Evolutionary conservation across 78 protist species (phyloP), one percentile per base, ranked within the genome.

Genomic region (Andalucia godoyi): DNA sequence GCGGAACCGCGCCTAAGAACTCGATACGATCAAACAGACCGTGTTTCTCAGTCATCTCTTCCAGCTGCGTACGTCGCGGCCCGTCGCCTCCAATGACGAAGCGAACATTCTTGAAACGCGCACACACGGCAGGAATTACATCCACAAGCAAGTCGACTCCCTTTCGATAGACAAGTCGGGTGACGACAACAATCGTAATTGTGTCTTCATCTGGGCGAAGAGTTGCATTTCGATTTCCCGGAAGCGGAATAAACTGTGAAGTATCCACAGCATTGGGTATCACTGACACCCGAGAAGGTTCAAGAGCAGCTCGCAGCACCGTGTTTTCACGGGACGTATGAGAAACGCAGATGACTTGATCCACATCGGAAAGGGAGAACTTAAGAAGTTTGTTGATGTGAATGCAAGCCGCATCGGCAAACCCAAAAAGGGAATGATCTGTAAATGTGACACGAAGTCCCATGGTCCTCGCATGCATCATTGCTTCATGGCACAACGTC

Each of bases 381-480:
- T 84, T 67, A 40, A 80, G 79, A 41, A 84, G 33, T 52, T 89
- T 91, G 78, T 90, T 92, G 64, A 86, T 76, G 49, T 73, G 85
- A 21, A 90, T 77, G 10, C 73, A 57, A 33, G 74, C 18, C 32
- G 75, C 66, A 52, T 90, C 97, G 30, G 76, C 80, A 57, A 94
- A 92, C 6, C 98, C 97, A 34, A 91, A 85, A n/a, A 95, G 80
- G 18, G 95, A 87, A 61, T 95, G 99, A 62, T 95, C 96, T 1
- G 99, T 95, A 83, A 93, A 91, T 41, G 74, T 62, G 23, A 80
- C 47, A 32, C 36, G 72, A 9, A 61, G 15, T 17, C 96, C 95
- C 91, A 91, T 77, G 0, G 77, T 74, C 50, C 86, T 65, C 29
- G 90, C 93, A 41, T 79, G 88, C 61, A 86, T 25, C 39, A 90